Evolutionary conservation across 805 yeast genomes (phyloP).

Genomic region (Saccharomycopsis capsularis): DNA sequence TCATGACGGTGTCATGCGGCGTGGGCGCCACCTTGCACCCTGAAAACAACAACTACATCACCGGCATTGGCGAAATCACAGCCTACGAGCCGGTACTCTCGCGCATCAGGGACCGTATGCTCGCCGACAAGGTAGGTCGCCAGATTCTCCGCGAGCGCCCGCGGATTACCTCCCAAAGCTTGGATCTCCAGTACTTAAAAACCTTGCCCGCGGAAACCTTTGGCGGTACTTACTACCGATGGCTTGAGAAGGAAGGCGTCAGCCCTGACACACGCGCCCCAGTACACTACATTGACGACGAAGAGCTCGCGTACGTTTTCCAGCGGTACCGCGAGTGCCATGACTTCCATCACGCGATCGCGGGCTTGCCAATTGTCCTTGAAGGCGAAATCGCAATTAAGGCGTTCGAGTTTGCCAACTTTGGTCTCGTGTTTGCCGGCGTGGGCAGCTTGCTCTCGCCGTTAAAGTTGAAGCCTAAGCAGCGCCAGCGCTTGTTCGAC

Average conservation of each 20-base stretch:
- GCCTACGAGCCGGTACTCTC: conserved; percentile 65
- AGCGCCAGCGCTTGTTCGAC: conserved; percentile 54
- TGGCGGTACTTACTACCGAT: conserved; percentile 71
- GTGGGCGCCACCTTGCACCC: conserved; percentile 73
- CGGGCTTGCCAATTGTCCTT: conserved; percentile 81
- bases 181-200: conserved; percentile 56
- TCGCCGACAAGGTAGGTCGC: conserved; percentile 69
- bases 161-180: conserved; percentile 64
- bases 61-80: conserved; percentile 84
- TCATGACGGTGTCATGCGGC: conserved; percentile 67
- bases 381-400: conserved; percentile 97
- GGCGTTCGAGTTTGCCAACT: conserved; percentile 83
- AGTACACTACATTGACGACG: conserved; percentile 82
- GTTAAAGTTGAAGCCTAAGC: conserved; percentile 55
- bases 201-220: conserved; percentile 59
- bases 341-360: conserved; percentile 90
- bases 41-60: conserved; percentile 66
- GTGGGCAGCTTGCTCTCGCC: conserved; percentile 90
- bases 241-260: conserved; percentile 83
- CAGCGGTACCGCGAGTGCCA: conserved; percentile 95
- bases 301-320: conserved; percentile 85
- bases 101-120: conserved; percentile 63
- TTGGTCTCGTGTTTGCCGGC: conserved; percentile 94
- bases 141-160: conserved; percentile 74
- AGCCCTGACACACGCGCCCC: conserved; percentile 91